Evolutionary conservation across 1,284 basidiomycete species (phyloP), one percentile per base, ranked within the genome.

Genomic region (Sporisorium reilianum): DNA sequence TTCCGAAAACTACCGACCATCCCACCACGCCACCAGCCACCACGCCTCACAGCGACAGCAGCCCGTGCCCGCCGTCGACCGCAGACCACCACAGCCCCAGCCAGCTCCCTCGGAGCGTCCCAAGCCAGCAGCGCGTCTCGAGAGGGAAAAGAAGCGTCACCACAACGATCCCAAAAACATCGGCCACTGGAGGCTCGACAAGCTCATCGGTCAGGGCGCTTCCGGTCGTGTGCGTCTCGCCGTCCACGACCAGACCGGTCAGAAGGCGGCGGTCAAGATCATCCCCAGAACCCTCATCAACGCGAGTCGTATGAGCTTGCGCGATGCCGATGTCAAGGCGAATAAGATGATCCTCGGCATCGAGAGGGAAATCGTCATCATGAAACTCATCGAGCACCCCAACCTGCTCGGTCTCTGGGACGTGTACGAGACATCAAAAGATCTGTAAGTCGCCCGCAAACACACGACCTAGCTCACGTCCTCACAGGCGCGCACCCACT

Each of bases 351-450:
- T 92, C 66, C 89, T 93, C 49, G 91, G 91, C 48, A 91, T 98
- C 75, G 95, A 98, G 86, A 90, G 95, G 73, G 97, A 99, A 86
- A 98, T 99, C 68, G 94, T 98, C 78, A 93, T 99, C 85, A 98
- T 99, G 96, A 98, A 98, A 86, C 91, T 99, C 26, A 93, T 99
- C 81, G 93, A 97, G 80, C 96, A 99, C 84, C 95, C 96, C 2
- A 97, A 97, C 85, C 90, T 99, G 72, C 89, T 94, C 88, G 91
- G 91, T 55, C 89, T 99, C 54, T 96, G 95, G 87, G 96, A 99
- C 83, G 96, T 99, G 66, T 98, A 94, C 92, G 95, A 99, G 87
- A 97, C 94, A 0, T 92, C 91, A 4, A 90, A 90, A 54, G 91
- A 95, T 73, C 89, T 97, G 70, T 73, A 64, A 64, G 69, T 67